A percentile compares a stretch with the other conserved stretches of the same genome.
These are phyloP conservation scores for Flueggea neowawraea DNA, from an alignment of 441 rosid genomes.

Conservation along the genomic window DNA sequence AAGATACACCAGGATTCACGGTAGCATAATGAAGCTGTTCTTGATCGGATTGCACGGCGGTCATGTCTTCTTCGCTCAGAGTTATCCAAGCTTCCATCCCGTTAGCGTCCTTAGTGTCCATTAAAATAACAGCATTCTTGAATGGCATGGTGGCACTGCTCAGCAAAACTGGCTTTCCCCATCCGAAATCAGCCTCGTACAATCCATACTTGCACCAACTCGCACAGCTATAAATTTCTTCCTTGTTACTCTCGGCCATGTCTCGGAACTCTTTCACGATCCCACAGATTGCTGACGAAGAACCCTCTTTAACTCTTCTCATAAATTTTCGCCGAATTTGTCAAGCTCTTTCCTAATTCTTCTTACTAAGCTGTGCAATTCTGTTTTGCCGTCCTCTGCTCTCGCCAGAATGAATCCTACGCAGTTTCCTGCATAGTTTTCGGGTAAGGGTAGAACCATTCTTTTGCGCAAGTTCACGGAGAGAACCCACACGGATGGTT, in stretches of 20 bases:
- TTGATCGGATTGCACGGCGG: neutral
- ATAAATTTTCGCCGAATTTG: neutral
- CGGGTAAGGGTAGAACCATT: neutral
- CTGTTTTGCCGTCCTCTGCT: no score
- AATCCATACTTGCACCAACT: constrained; percentile 22
- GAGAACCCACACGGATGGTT: constrained; percentile 15
- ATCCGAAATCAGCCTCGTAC: constrained; percentile 30
- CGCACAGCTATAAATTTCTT: constrained; percentile 14
- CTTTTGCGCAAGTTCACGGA: constrained; percentile 25
- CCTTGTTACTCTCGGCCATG: constrained; percentile 1
- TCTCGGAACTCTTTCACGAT: neutral
- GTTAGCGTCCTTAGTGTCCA: neutral
- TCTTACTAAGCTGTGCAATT: no score
- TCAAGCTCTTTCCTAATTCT: constrained; percentile 15
- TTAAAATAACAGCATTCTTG: neutral
- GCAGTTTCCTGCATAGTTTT: no score
- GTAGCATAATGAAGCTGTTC: neutral
- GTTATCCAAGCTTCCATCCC: neutral
- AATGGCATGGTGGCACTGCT: neutral
- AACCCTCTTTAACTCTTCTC: constrained; percentile 6
- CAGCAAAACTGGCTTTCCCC: neutral
- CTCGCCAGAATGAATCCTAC: no score
- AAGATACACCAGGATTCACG: neutral
- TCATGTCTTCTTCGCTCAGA: neutral
- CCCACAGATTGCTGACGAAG: neutral